Evolutionary conservation across 1,139 yeast species (phyloP), one percentile per base, ranked within the genome.

Genomic region (Magnusiomyces fungicola): DNA sequence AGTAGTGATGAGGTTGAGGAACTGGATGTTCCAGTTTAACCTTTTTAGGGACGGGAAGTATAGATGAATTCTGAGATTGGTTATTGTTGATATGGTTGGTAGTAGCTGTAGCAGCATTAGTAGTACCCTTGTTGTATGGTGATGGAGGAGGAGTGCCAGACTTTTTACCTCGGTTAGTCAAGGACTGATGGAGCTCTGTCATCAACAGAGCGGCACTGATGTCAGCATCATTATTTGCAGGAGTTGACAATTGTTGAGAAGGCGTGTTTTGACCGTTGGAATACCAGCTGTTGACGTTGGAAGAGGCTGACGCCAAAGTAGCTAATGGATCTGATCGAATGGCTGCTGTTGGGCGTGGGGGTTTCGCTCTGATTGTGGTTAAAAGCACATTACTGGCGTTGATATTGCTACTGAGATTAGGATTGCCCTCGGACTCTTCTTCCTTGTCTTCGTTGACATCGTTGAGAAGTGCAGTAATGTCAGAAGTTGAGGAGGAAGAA

Each of bases 181-280:
- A 33, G 4, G 53, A 58, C 19, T 58, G 58, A 32, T 61, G 65
- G 27, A 61, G 53, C 50, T 61, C 64, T 1, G 65, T 61, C 63
- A 61, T 61, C 40, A 61, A 53, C 34, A 61, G 48, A 4, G 64
- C 64, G 12, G 62, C 61, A 36, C 55, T 56, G 45, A 59, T 53
- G 36, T 59, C 63, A 23, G 45, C 36, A 30, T 30, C 32, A 23
- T 24, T 25, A 7, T 9, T 39, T 7, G 32, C 18, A 6, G 32
- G 14, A 5, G 10, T 19, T 12, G 42, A 12, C n/a, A n/a, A n/a
- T n/a, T n/a, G n/a, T n/a, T n/a, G n/a, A n/a, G n/a, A n/a, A n/a
- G n/a, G n/a, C n/a, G n/a, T n/a, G n/a, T n/a, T n/a, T n/a, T n/a
- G n/a, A n/a, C n/a, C n/a, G n/a, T n/a, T n/a, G n/a, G n/a, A n/a